Evolutionary conservation across 2,329 filamentous ascomycete species (phyloP), one percentile per base, ranked within the genome.

Genomic region (Colletotrichum trifolii): DNA sequence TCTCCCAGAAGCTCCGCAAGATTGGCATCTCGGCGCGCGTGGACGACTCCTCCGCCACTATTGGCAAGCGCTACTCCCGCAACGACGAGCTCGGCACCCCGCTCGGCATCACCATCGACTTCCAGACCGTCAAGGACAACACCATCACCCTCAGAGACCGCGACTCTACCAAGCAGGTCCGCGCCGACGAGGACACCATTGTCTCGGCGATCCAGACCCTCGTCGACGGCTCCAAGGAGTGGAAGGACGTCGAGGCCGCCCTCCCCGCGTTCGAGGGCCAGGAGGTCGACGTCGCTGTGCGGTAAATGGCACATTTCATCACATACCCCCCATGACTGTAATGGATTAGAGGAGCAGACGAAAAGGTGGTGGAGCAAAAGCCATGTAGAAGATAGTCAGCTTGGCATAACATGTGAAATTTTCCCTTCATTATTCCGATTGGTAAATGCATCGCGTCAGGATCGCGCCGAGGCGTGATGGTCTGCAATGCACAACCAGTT

Each of bases 11-110:
- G 74, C 88, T 98, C 64, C 91, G 94, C 72, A 86, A 87, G 54
- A 80, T 91, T 58, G 91, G 91, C 62, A 84, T 98, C 60, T 93
- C 93, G 47, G 96, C 88, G 83, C 90, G 92, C 67, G 87, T 97
- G 42, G 96, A 98, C 74, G 92, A 96, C 78, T 96, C 93, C 12
- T 93, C 91, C 35, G 94, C 94, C 67, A 94, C 90, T 68, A 98
- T 98, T 72, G 95, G 95, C 76, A 97, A 97, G 85, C 91, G 95
- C 58, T 98, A 97, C 79, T 89, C 91, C 75, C 90, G 96, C 73
- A 97, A 97, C 77, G 95, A 98, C 78, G 95, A 98, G 82, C 87
- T 97, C 64, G 96, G 95, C 73, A 98, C 96, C 48, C 93, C 95
- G 8, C 90, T 97, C 69, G 95, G 94, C 75, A 90, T 98, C 78